Percentiles rank a stretch among this genome's conserved stretches.
These are phyloP conservation scores for Cercospora berteroae DNA, from an alignment of 2,329 filamentous ascomycete species.

Conservation along the genomic window DNA sequence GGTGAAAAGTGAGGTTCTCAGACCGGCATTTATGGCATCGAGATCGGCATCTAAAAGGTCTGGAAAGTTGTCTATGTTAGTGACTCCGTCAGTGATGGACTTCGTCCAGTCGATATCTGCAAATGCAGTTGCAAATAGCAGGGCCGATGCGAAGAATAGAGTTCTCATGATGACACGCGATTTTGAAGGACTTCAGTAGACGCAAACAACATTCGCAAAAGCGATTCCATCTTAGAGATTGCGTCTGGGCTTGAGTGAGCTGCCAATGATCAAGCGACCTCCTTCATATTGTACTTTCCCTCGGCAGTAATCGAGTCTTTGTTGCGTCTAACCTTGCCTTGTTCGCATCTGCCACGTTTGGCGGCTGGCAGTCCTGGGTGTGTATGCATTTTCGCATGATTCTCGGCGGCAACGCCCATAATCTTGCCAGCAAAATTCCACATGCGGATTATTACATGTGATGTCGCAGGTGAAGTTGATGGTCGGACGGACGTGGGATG, in stretches of 20 bases:
- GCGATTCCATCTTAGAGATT: background rate
- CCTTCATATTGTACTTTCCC: background rate
- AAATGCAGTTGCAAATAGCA: background rate
- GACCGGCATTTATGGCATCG: slow-evolving; percentile 51
- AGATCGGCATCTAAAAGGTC: slow-evolving; percentile 52
- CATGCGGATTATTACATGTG: background rate
- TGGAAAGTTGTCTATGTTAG: slow-evolving; percentile 33
- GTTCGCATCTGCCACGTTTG: background rate
- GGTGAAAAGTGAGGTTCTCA: slow-evolving; percentile 44
- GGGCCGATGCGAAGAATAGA: background rate
- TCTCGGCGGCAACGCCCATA: background rate
- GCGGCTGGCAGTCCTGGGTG: background rate
- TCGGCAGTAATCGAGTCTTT: background rate
- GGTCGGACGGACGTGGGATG: background rate
- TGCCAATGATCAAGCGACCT: background rate
- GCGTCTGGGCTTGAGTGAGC: background rate
- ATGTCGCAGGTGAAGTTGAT: background rate
- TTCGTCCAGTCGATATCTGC: background rate
- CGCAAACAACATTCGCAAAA: background rate
- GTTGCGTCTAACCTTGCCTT: background rate
- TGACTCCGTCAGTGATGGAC: background rate
- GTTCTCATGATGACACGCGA: background rate
- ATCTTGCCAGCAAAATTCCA: background rate
- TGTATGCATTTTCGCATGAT: background rate
- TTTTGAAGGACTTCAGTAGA: background rate